These are phyloP conservation scores for Poronia punctata DNA, from an alignment of 495 filamentous ascomycete genomes.

Conservation along the genomic window DNA sequence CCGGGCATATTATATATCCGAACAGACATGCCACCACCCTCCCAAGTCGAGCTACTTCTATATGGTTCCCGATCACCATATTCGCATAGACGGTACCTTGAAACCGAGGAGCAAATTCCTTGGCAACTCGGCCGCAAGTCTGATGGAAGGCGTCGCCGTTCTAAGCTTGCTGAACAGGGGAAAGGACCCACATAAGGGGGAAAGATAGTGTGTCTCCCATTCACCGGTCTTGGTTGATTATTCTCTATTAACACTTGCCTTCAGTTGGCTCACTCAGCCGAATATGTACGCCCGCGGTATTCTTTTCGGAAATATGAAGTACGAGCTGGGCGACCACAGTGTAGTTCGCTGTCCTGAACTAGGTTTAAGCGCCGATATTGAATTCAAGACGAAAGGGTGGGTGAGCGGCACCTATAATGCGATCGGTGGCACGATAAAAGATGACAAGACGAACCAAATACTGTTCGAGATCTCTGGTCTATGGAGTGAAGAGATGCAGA, in stretches of 20 bases:
- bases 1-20: conserved; percentile 88
- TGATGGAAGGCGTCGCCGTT: conserved; percentile 96
- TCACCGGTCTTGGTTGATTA: background rate
- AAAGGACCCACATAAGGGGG: conserved; percentile 55
- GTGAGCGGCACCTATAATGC: conserved; percentile 95
- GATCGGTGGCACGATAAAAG: conserved; percentile 87
- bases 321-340: conserved; percentile 95
- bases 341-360: conserved; percentile 88
- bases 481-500: conserved; percentile 91
- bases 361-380: conserved; percentile 81
- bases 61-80: conserved; percentile 91
- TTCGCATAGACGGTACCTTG: conserved; percentile 90
- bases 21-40: conserved; percentile 96
- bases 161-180: conserved; percentile 76
- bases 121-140: conserved; percentile 92
- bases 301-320: conserved; percentile 98
- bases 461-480: conserved; percentile 86
- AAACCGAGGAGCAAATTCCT: conserved; percentile 96
- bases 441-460: conserved; percentile 75
- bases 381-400: conserved; percentile 98
- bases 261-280: conserved; percentile 67
- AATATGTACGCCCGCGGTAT: conserved; percentile 99
- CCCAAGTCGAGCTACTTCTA: conserved; percentile 99
- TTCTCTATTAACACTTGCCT: conserved; percentile 2
- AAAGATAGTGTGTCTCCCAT: conserved; percentile 71